Evolutionary conservation across 345 rosid genomes (phyloP).

Genomic region (Eucalyptus tenuipes): DNA sequence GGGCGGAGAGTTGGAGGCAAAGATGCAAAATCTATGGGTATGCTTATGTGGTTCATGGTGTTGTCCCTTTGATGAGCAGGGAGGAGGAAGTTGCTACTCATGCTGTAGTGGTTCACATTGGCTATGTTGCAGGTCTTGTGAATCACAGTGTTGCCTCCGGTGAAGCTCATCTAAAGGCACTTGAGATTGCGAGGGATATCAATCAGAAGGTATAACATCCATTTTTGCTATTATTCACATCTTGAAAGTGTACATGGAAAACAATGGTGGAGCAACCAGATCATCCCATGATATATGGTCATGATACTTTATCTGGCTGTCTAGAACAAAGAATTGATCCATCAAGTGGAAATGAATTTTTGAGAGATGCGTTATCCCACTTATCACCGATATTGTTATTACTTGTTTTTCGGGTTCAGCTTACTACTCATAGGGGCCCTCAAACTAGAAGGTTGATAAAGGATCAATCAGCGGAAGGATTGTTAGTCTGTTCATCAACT

Average conservation of each 20-base stretch:
- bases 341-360: neutral
- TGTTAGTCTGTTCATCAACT: neutral
- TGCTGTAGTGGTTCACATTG: neutral
- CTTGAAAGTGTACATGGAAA: neutral
- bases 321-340: neutral
- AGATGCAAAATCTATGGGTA: conserved; percentile 65
- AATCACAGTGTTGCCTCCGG: conserved; percentile 64
- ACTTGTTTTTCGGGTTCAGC: conserved; percentile 2
- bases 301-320: neutral
- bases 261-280: neutral
- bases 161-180: conserved; percentile 64
- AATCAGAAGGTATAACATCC: conserved; percentile 45
- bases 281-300: neutral
- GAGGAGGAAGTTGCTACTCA: neutral
- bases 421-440: neutral
- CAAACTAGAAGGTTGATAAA: neutral
- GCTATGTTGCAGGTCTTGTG: conserved; percentile 45
- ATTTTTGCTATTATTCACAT: neutral
- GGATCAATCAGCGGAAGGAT: neutral
- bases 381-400: neutral
- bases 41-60: neutral
- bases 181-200: conserved; percentile 73
- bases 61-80: neutral
- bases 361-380: neutral
- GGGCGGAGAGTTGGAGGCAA: conserved; percentile 62